phyloP scores from a whole-genome alignment of 129 eudicot species.

The Kitagawia praeruptora region DNA sequence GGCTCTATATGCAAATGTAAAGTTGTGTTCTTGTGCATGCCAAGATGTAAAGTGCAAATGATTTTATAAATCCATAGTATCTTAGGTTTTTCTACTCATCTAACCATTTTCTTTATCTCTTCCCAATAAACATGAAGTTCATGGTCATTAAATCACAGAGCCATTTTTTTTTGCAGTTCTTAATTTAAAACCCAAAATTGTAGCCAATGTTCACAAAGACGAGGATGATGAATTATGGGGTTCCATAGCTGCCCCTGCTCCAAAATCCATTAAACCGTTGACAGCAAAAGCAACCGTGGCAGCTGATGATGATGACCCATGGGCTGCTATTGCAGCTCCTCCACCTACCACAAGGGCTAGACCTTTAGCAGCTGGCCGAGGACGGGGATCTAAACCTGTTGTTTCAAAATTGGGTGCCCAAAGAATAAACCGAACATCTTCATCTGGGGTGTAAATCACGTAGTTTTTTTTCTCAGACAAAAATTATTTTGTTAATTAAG shows the following conservation, averaged over 20 bases:
- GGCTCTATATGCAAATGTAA: background rate
- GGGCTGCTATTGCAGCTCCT: conserved; percentile 98
- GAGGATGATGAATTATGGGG: conserved; percentile 82
- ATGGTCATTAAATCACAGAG: background rate
- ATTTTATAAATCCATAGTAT: background rate
- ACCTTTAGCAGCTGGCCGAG: conserved; percentile 69
- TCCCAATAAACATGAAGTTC: background rate
- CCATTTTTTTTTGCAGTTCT: conserved; percentile 27
- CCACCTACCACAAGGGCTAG: conserved; percentile 73
- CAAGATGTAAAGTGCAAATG: background rate
- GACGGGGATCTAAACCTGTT: conserved; percentile 64
- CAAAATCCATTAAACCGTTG: conserved; percentile 46
- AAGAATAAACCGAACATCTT: conserved; percentile 63
- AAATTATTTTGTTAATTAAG: conserved; percentile 9
- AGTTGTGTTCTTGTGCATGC: background rate
- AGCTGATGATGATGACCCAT: conserved; percentile 55
- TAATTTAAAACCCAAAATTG: conserved; percentile 46
- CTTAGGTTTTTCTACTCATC: background rate
- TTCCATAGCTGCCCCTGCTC: conserved; percentile 66
- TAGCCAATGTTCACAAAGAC: conserved; percentile 39
- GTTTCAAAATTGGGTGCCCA: conserved; percentile 81
- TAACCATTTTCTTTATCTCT: background rate
- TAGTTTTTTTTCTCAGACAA: background rate
- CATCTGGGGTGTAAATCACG: conserved; percentile 47
- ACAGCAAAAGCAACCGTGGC: conserved; percentile 27